Base-by-base conservation (phyloP, 768 basidiomycete genomes). In the Stropharia rugosoannulata region DNA sequence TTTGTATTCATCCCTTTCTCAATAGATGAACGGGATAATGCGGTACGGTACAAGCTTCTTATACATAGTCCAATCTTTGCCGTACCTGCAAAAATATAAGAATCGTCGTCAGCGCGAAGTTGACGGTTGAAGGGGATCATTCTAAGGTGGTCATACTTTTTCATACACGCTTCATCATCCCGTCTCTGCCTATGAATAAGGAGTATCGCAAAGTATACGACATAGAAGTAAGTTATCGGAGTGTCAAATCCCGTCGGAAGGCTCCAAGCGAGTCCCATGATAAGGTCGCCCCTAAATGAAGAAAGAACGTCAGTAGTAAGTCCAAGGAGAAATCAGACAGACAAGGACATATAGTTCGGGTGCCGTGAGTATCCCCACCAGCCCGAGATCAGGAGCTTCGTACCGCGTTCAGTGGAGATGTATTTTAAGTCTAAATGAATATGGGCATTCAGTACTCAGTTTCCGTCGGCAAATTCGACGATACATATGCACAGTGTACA, bases 311-410 rank as follows among this genome's bases (percentile, higher is more conserved):
- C 22, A 22, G 22, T 22, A 19, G 42, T 9, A 43, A 18, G 12
- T 9, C n/a, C 12, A 18, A 19, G 42, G 42, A 19, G 12, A 18
- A 19, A 43, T 15, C n/a, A 19, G 16, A 18, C n/a, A 43, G 16
- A 18, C 22, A 18, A 83, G 53, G 60, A 89, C 89, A 93, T 66
- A 70, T 95, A 95, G 64, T 95, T 95, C 1, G 97, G 97, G 71
- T 99, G 97, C 39, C 92, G 82, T 0, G 90, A 95, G 48, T 81
- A 72, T 8, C 95, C 96, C 97, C 97, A 99, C 97, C 97, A 98
- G 6, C 97, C 97, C 4, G 91, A 92, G 27, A 86, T 96, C 25
- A 99, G 80, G 35, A 99, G 79, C 69, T 93, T 97, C 2, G 92
- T 87, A 12, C 97, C 97, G 15, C 84, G 82, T 59, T 85, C 81